phyloP scores from a whole-genome alignment of 2,329 filamentous ascomycete genomes.

The Xylaria hypoxylon region DNA sequence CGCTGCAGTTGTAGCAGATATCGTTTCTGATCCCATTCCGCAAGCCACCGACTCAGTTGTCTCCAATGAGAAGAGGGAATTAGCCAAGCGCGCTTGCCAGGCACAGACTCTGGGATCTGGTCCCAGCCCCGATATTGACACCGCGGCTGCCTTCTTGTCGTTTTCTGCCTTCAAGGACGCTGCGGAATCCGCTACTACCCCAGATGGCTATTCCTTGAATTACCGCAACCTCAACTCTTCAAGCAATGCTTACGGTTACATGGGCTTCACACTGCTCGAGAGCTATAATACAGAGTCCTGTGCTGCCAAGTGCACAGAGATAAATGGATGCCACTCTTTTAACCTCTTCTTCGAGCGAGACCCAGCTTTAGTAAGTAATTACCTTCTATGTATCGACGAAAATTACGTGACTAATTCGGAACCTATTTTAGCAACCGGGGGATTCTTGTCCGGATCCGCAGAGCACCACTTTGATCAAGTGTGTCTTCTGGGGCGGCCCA shows the following conservation, averaged over 20 bases:
- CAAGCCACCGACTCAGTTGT: not conserved
- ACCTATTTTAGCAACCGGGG: constrained; percentile 12
- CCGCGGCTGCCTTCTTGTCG: constrained; percentile 17
- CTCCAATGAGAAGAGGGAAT: not conserved
- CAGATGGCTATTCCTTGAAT: constrained; percentile 2
- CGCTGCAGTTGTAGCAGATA: constrained; percentile 5
- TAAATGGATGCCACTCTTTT: constrained; percentile 28
- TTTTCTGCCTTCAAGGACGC: not conserved
- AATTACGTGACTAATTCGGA: not conserved
- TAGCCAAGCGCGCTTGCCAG: constrained; percentile 18
- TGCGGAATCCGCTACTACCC: constrained; percentile 6
- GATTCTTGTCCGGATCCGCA: constrained; percentile 24
- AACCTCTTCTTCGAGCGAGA: constrained; percentile 38
- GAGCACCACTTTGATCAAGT: constrained; percentile 36
- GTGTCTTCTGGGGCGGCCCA: constrained; percentile 29
- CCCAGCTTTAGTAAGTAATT: constrained; percentile 26
- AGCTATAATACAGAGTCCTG: constrained; percentile 25
- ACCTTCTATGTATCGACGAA: not conserved
- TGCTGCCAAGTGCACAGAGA: constrained; percentile 18
- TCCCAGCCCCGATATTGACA: constrained; percentile 6
- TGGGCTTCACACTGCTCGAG: constrained; percentile 21
- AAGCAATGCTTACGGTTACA: constrained; percentile 27
- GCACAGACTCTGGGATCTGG: constrained; percentile 14
- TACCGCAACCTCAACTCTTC: constrained; percentile 24
- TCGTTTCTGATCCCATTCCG: constrained; percentile 1